Conservation (phyloP, 148 eudicot genomes). For the Spergularia marina region DNA sequence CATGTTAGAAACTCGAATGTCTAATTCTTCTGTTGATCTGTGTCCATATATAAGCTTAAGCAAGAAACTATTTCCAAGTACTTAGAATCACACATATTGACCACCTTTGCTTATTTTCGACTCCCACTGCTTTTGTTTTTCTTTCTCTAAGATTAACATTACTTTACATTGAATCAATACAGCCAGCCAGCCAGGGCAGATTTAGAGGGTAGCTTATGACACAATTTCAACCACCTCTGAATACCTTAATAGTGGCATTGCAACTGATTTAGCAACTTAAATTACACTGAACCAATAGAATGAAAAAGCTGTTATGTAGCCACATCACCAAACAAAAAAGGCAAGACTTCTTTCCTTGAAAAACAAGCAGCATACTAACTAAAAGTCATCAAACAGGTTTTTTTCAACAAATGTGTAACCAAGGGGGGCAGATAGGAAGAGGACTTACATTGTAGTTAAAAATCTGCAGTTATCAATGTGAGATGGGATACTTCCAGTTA, state of each 20-base stretch:
- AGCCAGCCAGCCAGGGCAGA: too few relatives aligned
- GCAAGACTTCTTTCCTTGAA: neutral
- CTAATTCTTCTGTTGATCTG: neutral
- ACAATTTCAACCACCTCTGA: neutral
- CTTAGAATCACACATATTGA: too few relatives aligned
- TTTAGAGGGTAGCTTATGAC: too few relatives aligned
- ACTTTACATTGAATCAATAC: too few relatives aligned
- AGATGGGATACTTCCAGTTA: constrained; percentile 65
- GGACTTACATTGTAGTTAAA: constrained; percentile 69
- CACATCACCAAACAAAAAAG: neutral
- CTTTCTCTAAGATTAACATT: too few relatives aligned
- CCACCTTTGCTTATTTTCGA: too few relatives aligned
- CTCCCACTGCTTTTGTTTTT: too few relatives aligned
- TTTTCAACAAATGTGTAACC: neutral
- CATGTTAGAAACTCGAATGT: constrained; percentile 16
- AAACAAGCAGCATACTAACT: constrained; percentile 2
- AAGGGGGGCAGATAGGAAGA: neutral
- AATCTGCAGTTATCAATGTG: constrained; percentile 65
- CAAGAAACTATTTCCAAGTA: too few relatives aligned
- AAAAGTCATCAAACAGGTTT: neutral
- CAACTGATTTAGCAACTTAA: too few relatives aligned
- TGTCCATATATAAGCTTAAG: neutral
- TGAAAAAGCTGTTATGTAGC: neutral
- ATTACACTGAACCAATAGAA: too few relatives aligned
- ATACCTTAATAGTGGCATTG: neutral